These are phyloP conservation scores for Torulaspora pretoriensis DNA, from an alignment of 1,139 yeast genomes.

Conservation along the genomic window DNA sequence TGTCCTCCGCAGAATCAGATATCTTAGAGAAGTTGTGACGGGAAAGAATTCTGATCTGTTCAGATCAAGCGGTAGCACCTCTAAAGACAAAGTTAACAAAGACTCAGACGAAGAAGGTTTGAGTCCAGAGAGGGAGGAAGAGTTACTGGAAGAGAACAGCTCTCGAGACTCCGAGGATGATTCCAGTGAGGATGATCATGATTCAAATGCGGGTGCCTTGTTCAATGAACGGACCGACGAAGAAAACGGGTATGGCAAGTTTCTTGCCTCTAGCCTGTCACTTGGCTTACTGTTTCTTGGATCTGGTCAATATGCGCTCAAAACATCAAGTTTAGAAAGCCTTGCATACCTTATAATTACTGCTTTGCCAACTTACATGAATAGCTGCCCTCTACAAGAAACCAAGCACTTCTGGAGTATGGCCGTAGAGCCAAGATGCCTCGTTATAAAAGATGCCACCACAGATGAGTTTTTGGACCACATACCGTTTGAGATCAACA, in stretches of 20 bases:
- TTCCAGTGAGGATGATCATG: not conserved
- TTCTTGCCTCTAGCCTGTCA: conserved; percentile 76
- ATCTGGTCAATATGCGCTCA: conserved; percentile 86
- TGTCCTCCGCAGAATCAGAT: conserved; percentile 66
- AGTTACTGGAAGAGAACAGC: conserved; percentile 6
- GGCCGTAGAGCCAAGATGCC: conserved; percentile 75
- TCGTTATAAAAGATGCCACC: conserved; percentile 66
- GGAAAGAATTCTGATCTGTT: conserved; percentile 32
- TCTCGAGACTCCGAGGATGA: conserved; percentile 13
- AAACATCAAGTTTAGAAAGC: conserved; percentile 40
- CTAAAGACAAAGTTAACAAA: conserved; percentile 1
- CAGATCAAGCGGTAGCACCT: conserved; percentile 5
- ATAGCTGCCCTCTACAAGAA: conserved; percentile 83
- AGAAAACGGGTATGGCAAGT: conserved; percentile 55
- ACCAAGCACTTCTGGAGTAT: conserved; percentile 89
- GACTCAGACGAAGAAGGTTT: conserved; percentile 7
- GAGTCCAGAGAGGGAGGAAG: conserved; percentile 11
- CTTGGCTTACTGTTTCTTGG: conserved; percentile 86
- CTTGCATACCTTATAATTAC: conserved; percentile 60
- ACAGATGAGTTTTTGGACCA: conserved; percentile 47
- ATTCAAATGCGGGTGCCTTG: conserved; percentile 6
- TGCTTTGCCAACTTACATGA: conserved; percentile 64
- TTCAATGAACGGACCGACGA: conserved; percentile 20
- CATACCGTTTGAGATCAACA: conserved; percentile 42
- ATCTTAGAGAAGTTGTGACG: conserved; percentile 50